Conservation (phyloP, 257 asterid species). For the Plectranthus barbatus region DNA sequence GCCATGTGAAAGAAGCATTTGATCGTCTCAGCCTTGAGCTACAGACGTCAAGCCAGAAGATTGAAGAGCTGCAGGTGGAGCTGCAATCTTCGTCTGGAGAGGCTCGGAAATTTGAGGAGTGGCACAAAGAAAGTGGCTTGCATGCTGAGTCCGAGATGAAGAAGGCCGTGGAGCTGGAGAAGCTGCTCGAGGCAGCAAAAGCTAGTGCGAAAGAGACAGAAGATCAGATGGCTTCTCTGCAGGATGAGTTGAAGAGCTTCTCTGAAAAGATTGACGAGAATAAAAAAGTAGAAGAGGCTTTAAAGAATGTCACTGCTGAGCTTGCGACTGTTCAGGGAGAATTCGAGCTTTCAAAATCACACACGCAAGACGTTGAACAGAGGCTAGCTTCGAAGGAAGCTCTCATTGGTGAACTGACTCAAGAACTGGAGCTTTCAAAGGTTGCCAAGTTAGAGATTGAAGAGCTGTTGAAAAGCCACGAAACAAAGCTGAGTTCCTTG, state of each 20-base stretch:
- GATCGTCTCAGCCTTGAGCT: conserved; percentile 54
- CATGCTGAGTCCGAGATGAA: conserved; percentile 64
- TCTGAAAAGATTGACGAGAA: conserved; percentile 46
- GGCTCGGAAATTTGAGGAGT: conserved; percentile 59
- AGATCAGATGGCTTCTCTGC: conserved; percentile 49
- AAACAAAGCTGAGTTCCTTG: neutral
- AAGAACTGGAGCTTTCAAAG: too few relatives aligned
- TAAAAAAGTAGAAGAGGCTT: conserved; percentile 61
- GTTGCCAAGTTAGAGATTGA: too few relatives aligned
- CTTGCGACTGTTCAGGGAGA: conserved; percentile 56
- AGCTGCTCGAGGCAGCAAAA: conserved; percentile 57
- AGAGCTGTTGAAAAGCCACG: too few relatives aligned
- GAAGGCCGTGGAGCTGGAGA: conserved; percentile 59
- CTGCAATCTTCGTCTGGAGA: conserved; percentile 43
- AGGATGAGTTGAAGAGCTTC: conserved; percentile 47
- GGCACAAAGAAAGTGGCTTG: conserved; percentile 63
- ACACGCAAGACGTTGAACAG: conserved; percentile 45
- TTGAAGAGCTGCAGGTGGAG: conserved; percentile 51
- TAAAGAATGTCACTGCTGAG: conserved; percentile 37
- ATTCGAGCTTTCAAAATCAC: conserved; percentile 58
- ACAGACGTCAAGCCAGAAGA: conserved; percentile 56
- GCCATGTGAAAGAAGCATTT: conserved; percentile 47
- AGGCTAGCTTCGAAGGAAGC: neutral
- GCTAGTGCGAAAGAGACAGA: conserved; percentile 50
- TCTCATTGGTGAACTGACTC: too few relatives aligned